Conservation (phyloP, 371 early-diverging fungal genomes). For the Umbelopsis sp. region DNA sequence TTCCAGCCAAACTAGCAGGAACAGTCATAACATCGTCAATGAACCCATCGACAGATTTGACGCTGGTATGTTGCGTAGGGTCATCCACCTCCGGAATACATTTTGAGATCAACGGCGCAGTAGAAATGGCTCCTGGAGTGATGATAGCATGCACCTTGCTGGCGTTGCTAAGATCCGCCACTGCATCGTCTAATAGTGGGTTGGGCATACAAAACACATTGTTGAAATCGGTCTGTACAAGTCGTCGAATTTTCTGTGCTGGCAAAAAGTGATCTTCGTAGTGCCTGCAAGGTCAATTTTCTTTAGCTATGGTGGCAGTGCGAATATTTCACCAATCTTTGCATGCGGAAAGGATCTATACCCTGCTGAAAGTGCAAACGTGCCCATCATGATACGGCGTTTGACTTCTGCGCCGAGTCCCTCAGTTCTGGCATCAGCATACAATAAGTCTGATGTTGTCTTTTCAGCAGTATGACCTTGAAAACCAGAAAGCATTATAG, state of each 20-base stretch:
- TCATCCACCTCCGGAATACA: slow-evolving; percentile 32
- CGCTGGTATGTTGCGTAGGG: slow-evolving; percentile 14
- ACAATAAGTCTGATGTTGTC: slow-evolving; percentile 39
- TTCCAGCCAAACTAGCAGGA: slow-evolving; percentile 84
- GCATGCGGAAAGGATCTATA: slow-evolving; percentile 28
- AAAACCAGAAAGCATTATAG: neutral
- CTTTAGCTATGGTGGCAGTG: too few relatives aligned
- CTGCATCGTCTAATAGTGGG: slow-evolving; percentile 22
- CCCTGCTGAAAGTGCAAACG: slow-evolving; percentile 81
- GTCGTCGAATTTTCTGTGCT: slow-evolving; percentile 79
- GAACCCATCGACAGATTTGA: slow-evolving; percentile 55
- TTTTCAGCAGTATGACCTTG: neutral
- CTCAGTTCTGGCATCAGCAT: slow-evolving; percentile 64
- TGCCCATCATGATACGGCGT: slow-evolving; percentile 83
- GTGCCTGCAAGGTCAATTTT: slow-evolving; percentile 30
- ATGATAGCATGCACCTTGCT: slow-evolving; percentile 69
- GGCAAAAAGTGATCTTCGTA: slow-evolving; percentile 73
- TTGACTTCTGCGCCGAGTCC: slow-evolving; percentile 87
- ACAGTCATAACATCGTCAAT: slow-evolving; percentile 90
- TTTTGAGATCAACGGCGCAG: slow-evolving; percentile 61
- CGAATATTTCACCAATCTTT: too few relatives aligned
- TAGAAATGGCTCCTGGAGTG: slow-evolving; percentile 70
- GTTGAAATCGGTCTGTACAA: slow-evolving; percentile 84
- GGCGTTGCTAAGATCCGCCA: slow-evolving; percentile 15
- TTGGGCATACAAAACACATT: slow-evolving; percentile 61